phyloP scores from a whole-genome alignment of 164 flowering plant species.

The Nymphaea thermarum region DNA sequence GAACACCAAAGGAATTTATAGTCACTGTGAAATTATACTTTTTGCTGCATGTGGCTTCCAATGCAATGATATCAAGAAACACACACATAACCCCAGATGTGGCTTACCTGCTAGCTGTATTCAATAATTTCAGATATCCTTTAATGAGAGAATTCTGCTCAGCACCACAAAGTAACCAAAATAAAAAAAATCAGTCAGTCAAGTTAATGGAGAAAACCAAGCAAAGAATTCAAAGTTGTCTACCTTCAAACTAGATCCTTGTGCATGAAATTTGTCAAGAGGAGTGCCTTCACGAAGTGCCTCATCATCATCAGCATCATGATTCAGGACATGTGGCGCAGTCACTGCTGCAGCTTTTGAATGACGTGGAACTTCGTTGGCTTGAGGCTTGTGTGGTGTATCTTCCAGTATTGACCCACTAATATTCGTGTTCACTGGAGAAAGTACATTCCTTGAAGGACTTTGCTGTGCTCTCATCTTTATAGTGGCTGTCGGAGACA shows the following conservation, averaged over 20 bases:
- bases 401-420: neutral
- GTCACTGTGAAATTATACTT: too few species aligned
- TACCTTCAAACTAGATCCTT: conserved; percentile 64
- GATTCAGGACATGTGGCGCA: neutral
- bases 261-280: conserved; percentile 42
- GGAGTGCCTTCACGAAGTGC: conserved; percentile 29
- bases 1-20: too few species aligned
- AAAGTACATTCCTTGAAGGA: conserved; percentile 50
- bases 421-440: conserved; percentile 44
- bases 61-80: too few species aligned
- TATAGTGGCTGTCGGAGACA: conserved; percentile 9
- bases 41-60: too few species aligned
- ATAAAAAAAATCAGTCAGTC: neutral
- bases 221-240: neutral
- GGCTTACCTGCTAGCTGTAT: conserved; percentile 67
- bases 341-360: neutral
- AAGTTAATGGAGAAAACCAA: neutral
- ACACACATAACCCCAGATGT: neutral
- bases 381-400: neutral
- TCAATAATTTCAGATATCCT: conserved; percentile 70
- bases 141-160: conserved; percentile 51
- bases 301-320: conserved; percentile 8
- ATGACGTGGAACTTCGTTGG: neutral
- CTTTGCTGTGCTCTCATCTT: conserved; percentile 15
- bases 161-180: conserved; percentile 5